Evolutionary conservation across 2,329 filamentous ascomycete genomes (phyloP).

Genomic region (Nectriaceae sp.): DNA sequence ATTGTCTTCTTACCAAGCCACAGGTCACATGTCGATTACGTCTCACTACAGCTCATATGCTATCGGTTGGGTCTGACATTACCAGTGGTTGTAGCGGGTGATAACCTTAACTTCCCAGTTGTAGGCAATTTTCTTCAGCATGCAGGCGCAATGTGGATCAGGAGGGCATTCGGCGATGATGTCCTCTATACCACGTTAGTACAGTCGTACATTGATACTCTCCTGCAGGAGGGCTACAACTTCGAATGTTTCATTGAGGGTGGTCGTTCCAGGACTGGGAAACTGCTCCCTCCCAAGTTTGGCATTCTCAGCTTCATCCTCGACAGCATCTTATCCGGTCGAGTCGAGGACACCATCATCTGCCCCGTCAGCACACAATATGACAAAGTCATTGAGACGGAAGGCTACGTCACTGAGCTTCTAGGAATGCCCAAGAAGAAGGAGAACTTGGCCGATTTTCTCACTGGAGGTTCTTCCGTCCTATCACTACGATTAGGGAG

Average conservation of each 20-base stretch:
- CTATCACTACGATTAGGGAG: constrained; percentile 85
- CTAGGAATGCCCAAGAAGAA: constrained; percentile 94
- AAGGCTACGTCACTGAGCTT: constrained; percentile 93
- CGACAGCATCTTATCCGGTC: constrained; percentile 84
- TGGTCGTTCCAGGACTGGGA: constrained; percentile 88
- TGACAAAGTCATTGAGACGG: constrained; percentile 97
- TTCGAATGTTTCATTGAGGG: constrained; percentile 98
- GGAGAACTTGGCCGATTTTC: constrained; percentile 86
- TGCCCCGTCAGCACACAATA: constrained; percentile 97
- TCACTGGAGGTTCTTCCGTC: constrained; percentile 83
- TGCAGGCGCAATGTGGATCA: constrained; percentile 97
- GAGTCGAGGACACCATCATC: constrained; percentile 88
- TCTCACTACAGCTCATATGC: constrained; percentile 92
- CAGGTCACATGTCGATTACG: constrained; percentile 93
- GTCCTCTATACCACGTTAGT: constrained; percentile 89
- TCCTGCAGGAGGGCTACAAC: constrained; percentile 89
- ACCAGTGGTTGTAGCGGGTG: constrained; percentile 90
- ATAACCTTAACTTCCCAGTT: constrained; percentile 93
- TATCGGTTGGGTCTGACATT: constrained; percentile 88
- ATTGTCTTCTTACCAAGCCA: constrained; percentile 96
- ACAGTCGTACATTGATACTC: constrained; percentile 90
- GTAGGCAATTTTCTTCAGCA: constrained; percentile 90
- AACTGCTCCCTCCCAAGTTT: constrained; percentile 91
- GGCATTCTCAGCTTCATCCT: constrained; percentile 91
- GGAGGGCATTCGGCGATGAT: constrained; percentile 89